Conservation (phyloP, 2,329 filamentous ascomycete species). For the Tolypocladium guangdongense region DNA sequence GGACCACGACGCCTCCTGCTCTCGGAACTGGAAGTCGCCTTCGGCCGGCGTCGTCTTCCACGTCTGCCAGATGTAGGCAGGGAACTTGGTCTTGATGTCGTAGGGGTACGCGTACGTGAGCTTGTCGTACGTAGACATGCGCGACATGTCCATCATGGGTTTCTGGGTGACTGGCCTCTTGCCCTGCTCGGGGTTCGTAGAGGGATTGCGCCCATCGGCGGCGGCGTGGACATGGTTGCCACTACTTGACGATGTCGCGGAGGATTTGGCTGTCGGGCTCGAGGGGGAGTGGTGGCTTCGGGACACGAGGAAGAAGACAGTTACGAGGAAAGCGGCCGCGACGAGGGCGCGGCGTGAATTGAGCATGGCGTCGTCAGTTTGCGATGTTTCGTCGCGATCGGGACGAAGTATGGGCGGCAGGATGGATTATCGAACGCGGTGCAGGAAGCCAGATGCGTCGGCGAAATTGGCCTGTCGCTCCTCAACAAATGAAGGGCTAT, state of each 20-base stretch:
- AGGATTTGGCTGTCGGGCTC: not conserved
- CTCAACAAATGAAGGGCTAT: not conserved
- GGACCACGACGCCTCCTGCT: slow-evolving; percentile 83
- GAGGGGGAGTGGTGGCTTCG: slow-evolving; percentile 35
- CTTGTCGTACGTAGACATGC: slow-evolving; percentile 65
- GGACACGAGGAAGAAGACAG: slow-evolving; percentile 57
- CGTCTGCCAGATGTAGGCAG: slow-evolving; percentile 98
- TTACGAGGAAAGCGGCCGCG: slow-evolving; percentile 56
- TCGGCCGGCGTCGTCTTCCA: slow-evolving; percentile 84
- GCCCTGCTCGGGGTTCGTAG: slow-evolving; percentile 6
- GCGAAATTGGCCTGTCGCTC: not conserved
- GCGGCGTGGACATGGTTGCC: slow-evolving; percentile 11
- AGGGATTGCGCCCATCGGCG: not conserved
- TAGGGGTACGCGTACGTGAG: slow-evolving; percentile 92
- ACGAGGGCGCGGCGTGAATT: slow-evolving; percentile 67
- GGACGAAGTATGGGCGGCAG: not conserved
- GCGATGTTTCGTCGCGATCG: not conserved
- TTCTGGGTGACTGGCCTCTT: slow-evolving; percentile 37
- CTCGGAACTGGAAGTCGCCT: slow-evolving; percentile 67
- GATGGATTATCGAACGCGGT: not conserved
- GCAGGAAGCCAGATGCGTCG: not conserved
- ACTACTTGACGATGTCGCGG: not conserved
- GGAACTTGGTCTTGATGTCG: slow-evolving; percentile 78
- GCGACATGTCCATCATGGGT: slow-evolving; percentile 57
- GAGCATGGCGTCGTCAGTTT: slow-evolving; percentile 45